Conservation (phyloP, 2,329 filamentous ascomycete genomes). For the Cladophialophora yegresii region DNA sequence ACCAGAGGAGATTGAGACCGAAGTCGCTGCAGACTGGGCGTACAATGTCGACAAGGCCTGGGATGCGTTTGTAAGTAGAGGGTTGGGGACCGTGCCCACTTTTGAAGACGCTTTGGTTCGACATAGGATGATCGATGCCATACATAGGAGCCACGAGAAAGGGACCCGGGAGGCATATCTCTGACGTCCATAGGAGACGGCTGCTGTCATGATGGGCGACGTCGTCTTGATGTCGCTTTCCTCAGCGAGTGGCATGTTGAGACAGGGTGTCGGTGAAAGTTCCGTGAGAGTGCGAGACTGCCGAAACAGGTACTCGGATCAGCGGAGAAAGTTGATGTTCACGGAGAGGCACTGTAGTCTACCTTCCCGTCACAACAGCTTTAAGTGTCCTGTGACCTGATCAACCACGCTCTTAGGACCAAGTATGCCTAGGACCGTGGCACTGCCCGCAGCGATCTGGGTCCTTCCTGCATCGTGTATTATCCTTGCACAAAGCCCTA, state of each 20-base stretch:
- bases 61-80: slow-evolving; percentile 29
- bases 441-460: slow-evolving; percentile 90
- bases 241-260: not conserved
- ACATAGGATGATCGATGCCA: slow-evolving; percentile 32
- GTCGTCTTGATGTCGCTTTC: not conserved
- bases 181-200: slow-evolving; percentile 3
- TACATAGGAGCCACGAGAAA: slow-evolving; percentile 27
- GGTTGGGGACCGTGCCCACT: slow-evolving; percentile 19
- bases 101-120: slow-evolving; percentile 31
- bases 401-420: slow-evolving; percentile 87
- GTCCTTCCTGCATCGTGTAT: slow-evolving; percentile 96
- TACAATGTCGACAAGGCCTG: slow-evolving; percentile 29
- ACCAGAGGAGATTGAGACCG: slow-evolving; percentile 19
- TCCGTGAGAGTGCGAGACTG: not conserved
- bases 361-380: slow-evolving; percentile 64
- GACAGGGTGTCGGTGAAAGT: not conserved
- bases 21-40: slow-evolving; percentile 15
- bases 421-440: slow-evolving; percentile 82
- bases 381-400: slow-evolving; percentile 78
- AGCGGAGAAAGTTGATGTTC: not conserved
- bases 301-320: not conserved
- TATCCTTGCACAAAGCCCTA: slow-evolving; percentile 84
- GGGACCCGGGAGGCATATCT: slow-evolving; percentile 29
- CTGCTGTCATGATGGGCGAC: not conserved
- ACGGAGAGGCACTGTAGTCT: not conserved